A percentile compares a stretch with the other conserved stretches of the same genome.
Evolutionary conservation across 768 basidiomycete genomes (phyloP).

Genomic region (Pleurotus salmoneostramineus): DNA sequence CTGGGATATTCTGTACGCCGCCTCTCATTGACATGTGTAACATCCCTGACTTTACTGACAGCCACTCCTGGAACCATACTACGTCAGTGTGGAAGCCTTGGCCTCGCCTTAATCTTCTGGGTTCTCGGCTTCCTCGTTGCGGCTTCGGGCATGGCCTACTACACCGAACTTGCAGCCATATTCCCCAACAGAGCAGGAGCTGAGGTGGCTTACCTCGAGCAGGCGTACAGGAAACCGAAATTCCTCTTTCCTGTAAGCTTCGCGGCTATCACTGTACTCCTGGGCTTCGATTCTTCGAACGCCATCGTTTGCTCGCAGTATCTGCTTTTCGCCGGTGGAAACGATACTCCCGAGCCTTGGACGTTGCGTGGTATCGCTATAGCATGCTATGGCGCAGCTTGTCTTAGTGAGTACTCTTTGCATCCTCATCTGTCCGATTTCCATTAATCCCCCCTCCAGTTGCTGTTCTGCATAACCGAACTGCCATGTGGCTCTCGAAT

Average conservation of each 20-base stretch:
- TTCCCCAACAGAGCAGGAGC: slow-evolving; percentile 48
- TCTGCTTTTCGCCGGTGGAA: slow-evolving; percentile 17
- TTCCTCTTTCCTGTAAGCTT: slow-evolving; percentile 40
- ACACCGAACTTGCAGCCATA: slow-evolving; percentile 40
- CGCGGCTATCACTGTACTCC: slow-evolving; percentile 32
- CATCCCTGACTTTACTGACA: not conserved
- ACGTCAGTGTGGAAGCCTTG: slow-evolving; percentile 31
- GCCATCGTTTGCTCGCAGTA: slow-evolving; percentile 24
- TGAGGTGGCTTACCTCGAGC: slow-evolving; percentile 43
- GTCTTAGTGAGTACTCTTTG: not conserved
- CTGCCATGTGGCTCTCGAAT: slow-evolving; percentile 10
- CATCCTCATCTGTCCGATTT: not conserved
- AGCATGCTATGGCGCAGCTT: slow-evolving; percentile 14
- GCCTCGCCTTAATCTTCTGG: slow-evolving; percentile 37
- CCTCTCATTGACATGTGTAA: slow-evolving; percentile 8
- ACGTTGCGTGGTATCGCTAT: slow-evolving; percentile 21
- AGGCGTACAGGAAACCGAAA: slow-evolving; percentile 38
- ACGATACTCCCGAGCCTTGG: not conserved
- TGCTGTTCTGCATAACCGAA: not conserved
- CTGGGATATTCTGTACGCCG: slow-evolving; percentile 30
- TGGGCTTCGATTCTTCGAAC: slow-evolving; percentile 34
- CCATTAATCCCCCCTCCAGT: not conserved
- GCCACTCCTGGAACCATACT: slow-evolving; percentile 27
- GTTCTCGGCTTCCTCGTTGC: slow-evolving; percentile 25
- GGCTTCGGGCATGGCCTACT: slow-evolving; percentile 31